phyloP scores from a whole-genome alignment of 2,329 filamentous ascomycete genomes.

The Aspergillus awamori region DNA sequence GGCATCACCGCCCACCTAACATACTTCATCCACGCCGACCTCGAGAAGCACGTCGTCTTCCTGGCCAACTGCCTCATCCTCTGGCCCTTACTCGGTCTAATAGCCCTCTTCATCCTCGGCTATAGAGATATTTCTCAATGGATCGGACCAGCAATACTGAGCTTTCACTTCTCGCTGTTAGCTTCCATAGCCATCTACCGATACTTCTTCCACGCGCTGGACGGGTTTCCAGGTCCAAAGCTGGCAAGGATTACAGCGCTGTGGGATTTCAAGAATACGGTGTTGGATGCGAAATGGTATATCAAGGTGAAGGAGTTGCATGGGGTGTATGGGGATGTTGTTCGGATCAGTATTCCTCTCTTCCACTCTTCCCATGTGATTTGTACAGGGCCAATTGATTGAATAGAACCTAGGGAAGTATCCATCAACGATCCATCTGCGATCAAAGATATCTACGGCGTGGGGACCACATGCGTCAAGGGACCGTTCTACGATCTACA shows the following conservation, averaged over 20 bases:
- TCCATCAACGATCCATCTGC: conserved; percentile 14
- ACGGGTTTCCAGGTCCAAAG: conserved; percentile 4
- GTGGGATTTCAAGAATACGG: conserved; percentile 1
- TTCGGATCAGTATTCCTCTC: conserved; percentile 14
- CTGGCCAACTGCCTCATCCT: neutral
- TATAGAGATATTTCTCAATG: neutral
- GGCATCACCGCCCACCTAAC: conserved; percentile 4
- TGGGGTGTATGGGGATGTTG: conserved; percentile 11
- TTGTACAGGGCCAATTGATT: neutral
- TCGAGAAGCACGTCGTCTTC: conserved; percentile 5
- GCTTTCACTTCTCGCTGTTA: neutral
- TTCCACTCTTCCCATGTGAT: neutral
- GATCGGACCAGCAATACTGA: neutral
- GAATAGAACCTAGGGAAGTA: conserved; percentile 11
- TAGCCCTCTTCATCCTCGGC: neutral
- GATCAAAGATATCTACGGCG: conserved; percentile 8
- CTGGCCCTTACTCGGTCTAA: neutral
- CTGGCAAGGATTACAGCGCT: conserved; percentile 5
- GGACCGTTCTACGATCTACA: conserved; percentile 15
- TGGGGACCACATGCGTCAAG: conserved; percentile 13
- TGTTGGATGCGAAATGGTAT: conserved; percentile 11
- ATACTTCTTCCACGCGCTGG: conserved; percentile 9
- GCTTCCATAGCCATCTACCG: conserved; percentile 14
- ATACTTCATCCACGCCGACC: conserved; percentile 13
- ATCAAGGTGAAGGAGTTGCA: conserved; percentile 11